These are phyloP conservation scores for Septoria petroselini DNA, from an alignment of 2,329 filamentous ascomycete species.

Conservation along the genomic window DNA sequence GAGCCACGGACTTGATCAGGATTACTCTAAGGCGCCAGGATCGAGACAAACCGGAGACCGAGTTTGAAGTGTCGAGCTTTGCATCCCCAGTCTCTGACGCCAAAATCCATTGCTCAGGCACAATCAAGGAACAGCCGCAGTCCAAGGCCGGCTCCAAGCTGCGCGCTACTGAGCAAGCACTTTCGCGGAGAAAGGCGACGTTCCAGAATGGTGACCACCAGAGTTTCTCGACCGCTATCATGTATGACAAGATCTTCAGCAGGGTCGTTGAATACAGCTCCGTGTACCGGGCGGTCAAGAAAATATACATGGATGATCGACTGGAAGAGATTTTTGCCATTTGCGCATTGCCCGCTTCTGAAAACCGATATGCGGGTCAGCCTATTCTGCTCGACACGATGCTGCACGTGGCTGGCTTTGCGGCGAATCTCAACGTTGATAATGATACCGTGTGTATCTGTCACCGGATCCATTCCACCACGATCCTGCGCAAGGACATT, in stretches of 20 bases:
- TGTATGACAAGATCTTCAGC: conserved; percentile 22
- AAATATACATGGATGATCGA: conserved; percentile 16
- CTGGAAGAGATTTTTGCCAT: conserved; percentile 17
- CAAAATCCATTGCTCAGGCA: conserved; percentile 9
- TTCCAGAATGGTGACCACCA: conserved; percentile 14
- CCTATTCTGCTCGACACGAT: conserved; percentile 21
- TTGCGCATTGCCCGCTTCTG: conserved; percentile 10
- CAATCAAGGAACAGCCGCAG: background rate
- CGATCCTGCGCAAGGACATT: conserved; percentile 8
- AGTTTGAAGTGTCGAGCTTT: conserved; percentile 3
- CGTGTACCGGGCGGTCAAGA: conserved; percentile 16
- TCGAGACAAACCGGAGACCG: background rate
- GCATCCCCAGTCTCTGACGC: background rate
- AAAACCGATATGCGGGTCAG: conserved; percentile 13
- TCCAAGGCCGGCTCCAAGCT: conserved; percentile 4
- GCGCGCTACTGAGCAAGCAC: conserved; percentile 1
- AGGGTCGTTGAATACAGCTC: conserved; percentile 18
- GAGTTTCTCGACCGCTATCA: conserved; percentile 14
- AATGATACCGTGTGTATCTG: conserved; percentile 17
- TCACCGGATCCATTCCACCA: conserved; percentile 14
- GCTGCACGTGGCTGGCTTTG: conserved; percentile 22
- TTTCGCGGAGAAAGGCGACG: background rate
- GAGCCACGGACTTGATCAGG: conserved; percentile 1
- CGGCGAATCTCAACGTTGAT: conserved; percentile 18
- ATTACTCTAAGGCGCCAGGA: background rate